Base-by-base conservation (phyloP, 305 asterid species). In the Fraxinus dipetala region DNA sequence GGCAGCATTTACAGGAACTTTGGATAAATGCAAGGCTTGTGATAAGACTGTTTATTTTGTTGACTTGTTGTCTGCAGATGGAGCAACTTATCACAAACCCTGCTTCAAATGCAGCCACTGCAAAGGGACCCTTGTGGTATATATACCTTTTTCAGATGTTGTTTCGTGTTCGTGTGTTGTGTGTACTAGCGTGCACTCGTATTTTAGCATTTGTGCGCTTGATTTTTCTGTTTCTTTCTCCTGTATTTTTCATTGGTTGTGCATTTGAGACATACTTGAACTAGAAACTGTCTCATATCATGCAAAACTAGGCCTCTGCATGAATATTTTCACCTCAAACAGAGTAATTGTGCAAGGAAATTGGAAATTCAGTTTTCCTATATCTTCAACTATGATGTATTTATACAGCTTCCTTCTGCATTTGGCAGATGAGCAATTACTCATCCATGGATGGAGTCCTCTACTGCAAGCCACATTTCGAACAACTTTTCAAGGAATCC, bases 51-150 rank as follows among this genome's bases (percentile, higher is more conserved):
- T 95, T 24, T 95, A 96, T 84, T 94, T 96, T 81, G 94, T 93
- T 10, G 99, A 96, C 87, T 56, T 56, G 67, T 56, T 56, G 30
- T 56, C 67, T 6, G 67, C 67, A 56, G 67, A 56, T 56, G 67
- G 67, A 56, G 67, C 30, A 56, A 56, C 67, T 2, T 56, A 18
- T 78, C 99, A 95, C 80, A 95, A 91, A 80, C 83, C 92, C 0
- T 95, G 99, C 93, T 95, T 95, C 92, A 95, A 92, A 92, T 95
- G 99, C 90, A 90, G 89, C 89, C 97, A 95, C 10, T 95, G 99
- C 95, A 95, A 94, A 90, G 99, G 99, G 24, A 95, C 99, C 82
- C 99, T 95, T 59, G 97, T 92, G 91, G 99, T 95, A 82, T 54
- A 79, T 82, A 26, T n/a, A 10, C 2, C 11, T n/a, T 22, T 78